Evolutionary conservation across 2,329 filamentous ascomycete species (phyloP).

Genomic region (Nigrospora sphaerica): DNA sequence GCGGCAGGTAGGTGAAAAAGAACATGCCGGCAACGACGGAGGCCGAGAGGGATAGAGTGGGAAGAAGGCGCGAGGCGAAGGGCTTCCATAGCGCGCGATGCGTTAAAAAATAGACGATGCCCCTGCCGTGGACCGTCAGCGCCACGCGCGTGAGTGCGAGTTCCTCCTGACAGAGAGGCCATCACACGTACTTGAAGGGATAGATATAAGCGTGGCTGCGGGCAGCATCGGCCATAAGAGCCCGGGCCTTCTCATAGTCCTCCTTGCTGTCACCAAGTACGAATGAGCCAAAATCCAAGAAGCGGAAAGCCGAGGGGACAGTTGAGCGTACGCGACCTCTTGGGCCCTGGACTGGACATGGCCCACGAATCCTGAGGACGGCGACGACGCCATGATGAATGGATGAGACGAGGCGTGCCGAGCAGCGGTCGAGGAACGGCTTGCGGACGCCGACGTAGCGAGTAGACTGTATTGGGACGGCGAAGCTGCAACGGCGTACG

Average conservation of each 20-base stretch:
- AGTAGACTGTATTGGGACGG: no score
- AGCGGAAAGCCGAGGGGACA: no score
- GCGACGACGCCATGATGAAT: background rate
- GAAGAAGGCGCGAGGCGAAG: conserved; percentile 44
- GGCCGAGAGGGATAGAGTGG: conserved; percentile 63
- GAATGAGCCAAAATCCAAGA: background rate
- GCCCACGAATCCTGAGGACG: conserved; percentile 7
- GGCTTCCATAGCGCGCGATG: conserved; percentile 53
- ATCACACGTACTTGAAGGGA: conserved; percentile 55
- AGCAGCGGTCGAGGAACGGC: no score
- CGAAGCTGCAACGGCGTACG: no score
- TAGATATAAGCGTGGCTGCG: conserved; percentile 78
- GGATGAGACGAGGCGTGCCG: no score
- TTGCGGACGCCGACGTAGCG: no score
- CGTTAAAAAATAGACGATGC: conserved; percentile 51
- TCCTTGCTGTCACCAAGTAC: conserved; percentile 43
- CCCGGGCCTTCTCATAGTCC: conserved; percentile 62
- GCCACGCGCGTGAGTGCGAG: no score
- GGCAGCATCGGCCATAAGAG: conserved; percentile 60
- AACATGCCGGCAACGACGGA: conserved; percentile 78
- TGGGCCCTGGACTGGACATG: conserved; percentile 37
- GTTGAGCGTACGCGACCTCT: conserved; percentile 35
- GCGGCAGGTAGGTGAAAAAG: conserved; percentile 76
- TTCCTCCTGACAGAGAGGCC: no score
- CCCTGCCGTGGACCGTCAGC: conserved; percentile 22